Evolutionary conservation across 441 rosid species (phyloP).

Genomic region (Breynia disticha): DNA sequence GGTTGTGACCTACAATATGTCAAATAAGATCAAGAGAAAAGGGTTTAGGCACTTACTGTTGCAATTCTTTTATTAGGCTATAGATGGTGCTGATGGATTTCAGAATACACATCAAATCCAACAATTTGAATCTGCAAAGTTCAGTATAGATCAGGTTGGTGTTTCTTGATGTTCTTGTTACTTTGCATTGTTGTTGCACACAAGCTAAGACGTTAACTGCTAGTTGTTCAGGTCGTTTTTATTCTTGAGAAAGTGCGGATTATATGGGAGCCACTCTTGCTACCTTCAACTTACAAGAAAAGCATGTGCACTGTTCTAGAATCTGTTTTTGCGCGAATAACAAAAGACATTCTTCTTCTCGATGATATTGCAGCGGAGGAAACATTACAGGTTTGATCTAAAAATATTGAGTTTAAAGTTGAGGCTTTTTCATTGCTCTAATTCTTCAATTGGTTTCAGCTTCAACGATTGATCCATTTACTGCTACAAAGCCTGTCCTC

Average conservation of each 20-base stretch:
- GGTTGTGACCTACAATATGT: not conserved
- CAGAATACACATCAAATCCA: constrained; percentile 84
- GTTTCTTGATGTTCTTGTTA: constrained; percentile 7
- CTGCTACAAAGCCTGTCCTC: constrained; percentile 71
- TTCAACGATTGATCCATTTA: constrained; percentile 68
- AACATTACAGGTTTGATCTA: constrained; percentile 60
- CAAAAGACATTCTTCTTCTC: constrained; percentile 68
- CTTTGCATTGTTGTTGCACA: constrained; percentile 4
- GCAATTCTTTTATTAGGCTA: constrained; percentile 38
- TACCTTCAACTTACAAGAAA: constrained; percentile 67
- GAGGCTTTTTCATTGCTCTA: constrained; percentile 9
- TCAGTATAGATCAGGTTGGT: constrained; percentile 77
- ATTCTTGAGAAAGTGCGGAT: constrained; percentile 85
- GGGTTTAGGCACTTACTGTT: no score
- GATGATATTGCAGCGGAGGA: constrained; percentile 99
- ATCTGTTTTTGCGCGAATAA: constrained; percentile 66
- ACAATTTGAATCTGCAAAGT: constrained; percentile 82
- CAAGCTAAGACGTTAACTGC: constrained; percentile 7
- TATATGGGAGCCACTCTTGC: constrained; percentile 89
- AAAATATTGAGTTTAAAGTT: constrained; percentile 1
- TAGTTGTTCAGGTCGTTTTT: constrained; percentile 58
- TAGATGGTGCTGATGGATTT: constrained; percentile 89
- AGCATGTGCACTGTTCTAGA: constrained; percentile 80
- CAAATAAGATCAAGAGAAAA: no score
- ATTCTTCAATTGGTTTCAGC: constrained; percentile 37